These are phyloP conservation scores for Aspergillus sojae DNA, from an alignment of 2,329 filamentous ascomycete species.

Conservation along the genomic window DNA sequence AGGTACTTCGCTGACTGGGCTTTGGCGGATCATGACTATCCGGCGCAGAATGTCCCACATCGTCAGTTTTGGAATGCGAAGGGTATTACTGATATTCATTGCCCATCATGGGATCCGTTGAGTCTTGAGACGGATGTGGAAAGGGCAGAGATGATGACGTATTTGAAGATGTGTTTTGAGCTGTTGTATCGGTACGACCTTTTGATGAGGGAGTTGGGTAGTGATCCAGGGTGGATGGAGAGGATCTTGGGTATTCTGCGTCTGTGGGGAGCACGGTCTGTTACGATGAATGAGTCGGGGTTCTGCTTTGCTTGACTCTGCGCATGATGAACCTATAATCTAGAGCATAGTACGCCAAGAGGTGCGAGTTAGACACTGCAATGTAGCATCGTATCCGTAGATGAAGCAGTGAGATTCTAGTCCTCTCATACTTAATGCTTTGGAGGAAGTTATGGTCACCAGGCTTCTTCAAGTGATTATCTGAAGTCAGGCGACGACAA, in stretches of 20 bases:
- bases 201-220: neutral
- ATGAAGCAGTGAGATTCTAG: neutral
- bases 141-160: neutral
- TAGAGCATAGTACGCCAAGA: neutral
- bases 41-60: constrained; percentile 7
- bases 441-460: neutral
- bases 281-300: neutral
- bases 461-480: neutral
- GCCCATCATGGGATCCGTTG: constrained; percentile 2
- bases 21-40: constrained; percentile 2
- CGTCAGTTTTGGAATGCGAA: constrained; percentile 2
- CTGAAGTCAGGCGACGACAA: neutral
- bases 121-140: neutral
- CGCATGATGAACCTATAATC: neutral
- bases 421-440: neutral
- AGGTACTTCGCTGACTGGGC: neutral
- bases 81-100: neutral
- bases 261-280: neutral
- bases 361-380: neutral
- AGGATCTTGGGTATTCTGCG: neutral
- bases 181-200: constrained; percentile 8
- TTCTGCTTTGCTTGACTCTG: neutral
- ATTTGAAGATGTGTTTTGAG: constrained; percentile 8
- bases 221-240: neutral
- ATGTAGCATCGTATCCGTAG: neutral